Percentiles rank a stretch among this genome's conserved stretches.
These are phyloP conservation scores for Aspergillus pseudoviridinutans DNA, from an alignment of 2,329 filamentous ascomycete genomes.

Conservation along the genomic window DNA sequence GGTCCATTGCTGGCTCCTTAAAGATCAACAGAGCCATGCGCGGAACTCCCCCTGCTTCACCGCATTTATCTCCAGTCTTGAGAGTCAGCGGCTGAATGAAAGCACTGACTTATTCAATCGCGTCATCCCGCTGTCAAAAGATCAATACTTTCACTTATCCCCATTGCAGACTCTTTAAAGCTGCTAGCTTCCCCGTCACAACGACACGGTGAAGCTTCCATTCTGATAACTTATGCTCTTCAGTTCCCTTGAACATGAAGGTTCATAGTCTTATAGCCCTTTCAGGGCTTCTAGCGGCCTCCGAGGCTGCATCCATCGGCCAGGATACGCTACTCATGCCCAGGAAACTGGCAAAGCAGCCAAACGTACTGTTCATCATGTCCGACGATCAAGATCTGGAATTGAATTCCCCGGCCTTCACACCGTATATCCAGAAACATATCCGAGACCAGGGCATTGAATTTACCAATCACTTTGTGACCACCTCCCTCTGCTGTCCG, in stretches of 20 bases:
- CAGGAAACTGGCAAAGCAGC: conserved; percentile 13
- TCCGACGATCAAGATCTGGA: conserved; percentile 66
- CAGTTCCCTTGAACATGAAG: conserved; percentile 14
- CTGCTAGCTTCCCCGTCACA: not conserved
- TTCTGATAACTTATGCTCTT: not conserved
- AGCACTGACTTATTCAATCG: not conserved
- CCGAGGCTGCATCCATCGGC: conserved; percentile 8
- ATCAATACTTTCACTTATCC: not conserved
- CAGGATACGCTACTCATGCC: conserved; percentile 12
- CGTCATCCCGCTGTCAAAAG: conserved; percentile 8
- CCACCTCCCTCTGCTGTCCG: conserved; percentile 64
- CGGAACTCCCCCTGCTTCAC: too few relatives aligned
- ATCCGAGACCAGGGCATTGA: conserved; percentile 56
- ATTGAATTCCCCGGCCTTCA: conserved; percentile 59
- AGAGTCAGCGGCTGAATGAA: not conserved
- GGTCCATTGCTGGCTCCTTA: not conserved
- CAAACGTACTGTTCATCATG: conserved; percentile 64
- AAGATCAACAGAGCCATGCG: not conserved
- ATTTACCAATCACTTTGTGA: conserved; percentile 63
- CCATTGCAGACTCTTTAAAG: not conserved
- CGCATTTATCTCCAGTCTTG: not conserved
- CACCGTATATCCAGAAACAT: conserved; percentile 55
- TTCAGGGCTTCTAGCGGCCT: conserved; percentile 13
- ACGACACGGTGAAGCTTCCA: not conserved
- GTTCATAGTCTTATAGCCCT: conserved; percentile 6